Percentiles rank a stretch among this genome's conserved stretches.
Evolutionary conservation across 148 eudicot genomes (phyloP).

Genomic region (Fagopyrum tataricum): DNA sequence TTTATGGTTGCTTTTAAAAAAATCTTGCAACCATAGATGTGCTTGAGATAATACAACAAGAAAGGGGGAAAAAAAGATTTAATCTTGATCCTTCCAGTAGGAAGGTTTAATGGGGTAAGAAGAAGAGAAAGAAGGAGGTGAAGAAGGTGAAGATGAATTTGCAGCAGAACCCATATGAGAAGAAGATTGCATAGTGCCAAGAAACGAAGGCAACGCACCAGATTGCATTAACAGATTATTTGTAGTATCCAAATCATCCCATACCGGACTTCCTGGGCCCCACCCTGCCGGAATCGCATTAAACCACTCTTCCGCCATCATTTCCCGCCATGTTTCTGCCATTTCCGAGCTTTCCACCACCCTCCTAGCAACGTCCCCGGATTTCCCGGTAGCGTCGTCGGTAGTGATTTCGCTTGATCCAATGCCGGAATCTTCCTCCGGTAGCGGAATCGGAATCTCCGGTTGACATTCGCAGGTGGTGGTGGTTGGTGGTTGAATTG

Average conservation of each 20-base stretch:
- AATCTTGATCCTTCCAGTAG: conserved; percentile 24
- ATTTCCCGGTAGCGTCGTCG: conserved; percentile 1
- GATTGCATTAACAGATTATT: conserved; percentile 19
- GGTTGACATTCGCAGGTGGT: not conserved
- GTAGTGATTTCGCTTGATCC: not conserved
- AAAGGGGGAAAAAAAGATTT: not conserved
- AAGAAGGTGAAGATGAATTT: conserved; percentile 7
- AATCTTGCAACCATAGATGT: not conserved
- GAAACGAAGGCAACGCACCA: conserved; percentile 22
- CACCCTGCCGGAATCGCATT: conserved; percentile 53
- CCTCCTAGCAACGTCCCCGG: not conserved
- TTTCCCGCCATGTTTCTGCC: conserved; percentile 53
- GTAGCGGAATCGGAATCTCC: not conserved
- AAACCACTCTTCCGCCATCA: conserved; percentile 74
- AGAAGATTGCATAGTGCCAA: not conserved
- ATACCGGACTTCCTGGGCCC: conserved; percentile 61
- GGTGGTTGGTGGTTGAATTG: not conserved
- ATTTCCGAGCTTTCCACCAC: not conserved
- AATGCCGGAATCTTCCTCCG: not conserved
- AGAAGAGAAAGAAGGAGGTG: conserved; percentile 34
- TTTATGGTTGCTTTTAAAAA: conserved; percentile 8
- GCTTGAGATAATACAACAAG: not conserved
- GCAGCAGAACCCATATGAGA: not conserved
- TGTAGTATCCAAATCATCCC: conserved; percentile 66
- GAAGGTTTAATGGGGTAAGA: conserved; percentile 46